Evolutionary conservation across 2,329 filamentous ascomycete genomes (phyloP).

Genomic region (Penicillium sp.): DNA sequence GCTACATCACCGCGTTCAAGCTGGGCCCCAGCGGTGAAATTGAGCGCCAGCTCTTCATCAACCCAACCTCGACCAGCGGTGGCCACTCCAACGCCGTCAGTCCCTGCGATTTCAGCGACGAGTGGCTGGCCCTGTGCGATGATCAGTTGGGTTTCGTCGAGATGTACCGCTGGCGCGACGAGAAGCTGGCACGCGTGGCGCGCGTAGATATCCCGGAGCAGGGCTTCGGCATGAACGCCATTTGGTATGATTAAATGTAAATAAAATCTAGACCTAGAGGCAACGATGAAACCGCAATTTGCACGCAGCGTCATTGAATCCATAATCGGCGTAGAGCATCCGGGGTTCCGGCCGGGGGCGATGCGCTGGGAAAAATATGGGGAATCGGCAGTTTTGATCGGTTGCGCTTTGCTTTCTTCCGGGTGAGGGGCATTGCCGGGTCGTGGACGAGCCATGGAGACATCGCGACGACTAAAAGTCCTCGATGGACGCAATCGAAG

Average conservation of each 20-base stretch:
- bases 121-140: conserved; percentile 86
- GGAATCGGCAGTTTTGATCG: conserved; percentile 29
- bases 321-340: too few species aligned
- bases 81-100: conserved; percentile 86
- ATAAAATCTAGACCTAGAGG: too few species aligned
- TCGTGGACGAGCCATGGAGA: conserved; percentile 1
- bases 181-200: conserved; percentile 74
- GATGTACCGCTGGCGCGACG: conserved; percentile 82
- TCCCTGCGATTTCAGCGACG: conserved; percentile 78
- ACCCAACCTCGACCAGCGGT: conserved; percentile 81
- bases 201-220: conserved; percentile 74
- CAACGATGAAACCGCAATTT: too few species aligned
- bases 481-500: not conserved
- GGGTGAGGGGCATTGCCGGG: conserved; percentile 19
- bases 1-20: conserved; percentile 78
- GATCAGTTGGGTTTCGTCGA: conserved; percentile 85
- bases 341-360: too few species aligned
- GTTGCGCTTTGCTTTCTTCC: conserved; percentile 24
- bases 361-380: too few species aligned
- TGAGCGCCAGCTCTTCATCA: conserved; percentile 73
- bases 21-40: conserved; percentile 67
- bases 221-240: conserved; percentile 96
- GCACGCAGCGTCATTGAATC: too few species aligned
- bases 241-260: conserved; percentile 72
- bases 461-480: conserved; percentile 1